A percentile compares a stretch with the other conserved stretches of the same genome.
Conservation (phyloP, 257 asterid species). For the Solanum arcanum region DNA sequence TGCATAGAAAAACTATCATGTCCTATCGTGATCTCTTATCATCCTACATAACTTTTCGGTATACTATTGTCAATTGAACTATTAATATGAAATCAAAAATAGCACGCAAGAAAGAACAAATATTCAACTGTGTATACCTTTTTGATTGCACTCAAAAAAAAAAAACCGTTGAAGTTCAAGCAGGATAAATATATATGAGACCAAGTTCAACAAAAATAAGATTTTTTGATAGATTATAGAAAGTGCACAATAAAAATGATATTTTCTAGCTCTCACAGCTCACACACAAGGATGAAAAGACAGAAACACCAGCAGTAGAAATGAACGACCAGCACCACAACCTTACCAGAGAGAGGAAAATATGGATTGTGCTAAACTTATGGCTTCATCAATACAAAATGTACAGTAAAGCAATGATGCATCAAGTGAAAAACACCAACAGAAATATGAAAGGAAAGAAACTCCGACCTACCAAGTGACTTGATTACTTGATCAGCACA, state of each 20-base stretch:
- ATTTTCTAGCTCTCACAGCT: not conserved
- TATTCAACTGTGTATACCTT: not conserved
- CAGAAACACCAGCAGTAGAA: not conserved
- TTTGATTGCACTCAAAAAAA: not conserved
- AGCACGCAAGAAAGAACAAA: not conserved
- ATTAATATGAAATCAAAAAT: not conserved
- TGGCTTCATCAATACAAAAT: not conserved
- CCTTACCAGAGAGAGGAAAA: not conserved
- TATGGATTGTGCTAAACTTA: not conserved
- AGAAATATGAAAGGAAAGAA: not conserved
- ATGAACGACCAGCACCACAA: not conserved
- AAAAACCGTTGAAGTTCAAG: not conserved
- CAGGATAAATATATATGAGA: not conserved
- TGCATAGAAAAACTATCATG: not conserved
- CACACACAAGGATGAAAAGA: not conserved
- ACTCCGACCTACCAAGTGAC: constrained; percentile 17
- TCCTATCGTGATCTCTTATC: not conserved
- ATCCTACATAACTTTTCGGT: not conserved
- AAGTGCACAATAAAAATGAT: not conserved
- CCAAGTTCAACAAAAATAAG: not conserved
- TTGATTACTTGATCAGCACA: constrained; percentile 54
- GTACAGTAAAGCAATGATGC: not conserved
- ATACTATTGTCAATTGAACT: not conserved
- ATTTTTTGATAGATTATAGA: not conserved
- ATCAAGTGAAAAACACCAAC: not conserved